Evolutionary conservation across 805 yeast genomes (phyloP), one percentile per base, ranked within the genome.

Genomic region (Nakazawaea sp.): DNA sequence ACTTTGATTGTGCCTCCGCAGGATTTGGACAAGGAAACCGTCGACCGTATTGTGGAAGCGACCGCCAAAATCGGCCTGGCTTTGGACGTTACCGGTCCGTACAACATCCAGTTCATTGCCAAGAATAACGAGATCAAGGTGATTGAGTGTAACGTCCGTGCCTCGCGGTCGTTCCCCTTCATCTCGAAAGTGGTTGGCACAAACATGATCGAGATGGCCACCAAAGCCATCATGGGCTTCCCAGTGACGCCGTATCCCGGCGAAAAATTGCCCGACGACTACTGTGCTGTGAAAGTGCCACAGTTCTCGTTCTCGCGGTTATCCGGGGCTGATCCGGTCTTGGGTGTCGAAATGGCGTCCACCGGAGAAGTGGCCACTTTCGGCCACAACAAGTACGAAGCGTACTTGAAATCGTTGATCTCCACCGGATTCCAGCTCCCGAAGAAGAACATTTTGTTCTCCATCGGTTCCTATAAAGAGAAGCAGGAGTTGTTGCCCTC

Each of bases 111-210:
- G 67, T 85, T 90, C 61, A 92, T 90, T 59, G 96, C 96, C 43
- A 85, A 88, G 67, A 88, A 89, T 62, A 84, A 86, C 51, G 95
- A 87, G 51, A 87, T 90, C 62, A 92, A 92, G 77, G 98, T 90
- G 38, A 90, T 90, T 57, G 98, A 90, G 68, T 90, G 98, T 75
- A 90, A 90, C 57, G 96, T 90, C 41, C 84, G 98, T 67, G 98
- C 98, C 26, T 90, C 97, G n/a, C 84, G 98, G 62, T 90, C 97
- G 13, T 89, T 87, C 86, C 98, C 98, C 64, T 90, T 92, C 66
- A 87, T 89, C 48, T 90, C 97, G 36, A 90, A 90, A 78, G 96
- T 88, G 52, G 88, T 88, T 46, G 97, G 97, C 47, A 88, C 90
- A 41, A 95, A 90, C 61, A 73, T 90, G 67, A 90, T 90, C 64